phyloP scores from a whole-genome alignment of 345 rosid species.

The Populus ilicifolia region DNA sequence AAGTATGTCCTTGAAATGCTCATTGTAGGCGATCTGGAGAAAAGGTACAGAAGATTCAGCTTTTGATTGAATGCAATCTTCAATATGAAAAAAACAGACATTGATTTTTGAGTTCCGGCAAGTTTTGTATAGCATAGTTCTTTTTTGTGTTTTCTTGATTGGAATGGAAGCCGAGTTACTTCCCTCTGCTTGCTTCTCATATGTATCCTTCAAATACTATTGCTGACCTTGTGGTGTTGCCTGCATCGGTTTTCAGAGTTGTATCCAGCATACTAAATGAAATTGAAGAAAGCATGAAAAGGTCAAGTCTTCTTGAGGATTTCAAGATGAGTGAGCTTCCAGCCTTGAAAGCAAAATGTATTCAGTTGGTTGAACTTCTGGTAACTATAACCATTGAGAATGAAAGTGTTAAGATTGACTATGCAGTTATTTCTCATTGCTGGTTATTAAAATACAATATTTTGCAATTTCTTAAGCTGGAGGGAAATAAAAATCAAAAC shows the following conservation, averaged over 20 bases:
- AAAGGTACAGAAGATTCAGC: constrained; percentile 43
- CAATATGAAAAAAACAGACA: not conserved
- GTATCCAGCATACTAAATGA: constrained; percentile 52
- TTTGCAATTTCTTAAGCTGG: constrained; percentile 33
- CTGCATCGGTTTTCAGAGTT: constrained; percentile 43
- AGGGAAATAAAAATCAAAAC: constrained; percentile 53
- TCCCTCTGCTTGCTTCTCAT: constrained; percentile 4
- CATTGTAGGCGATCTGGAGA: constrained; percentile 71
- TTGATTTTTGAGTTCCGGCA: not conserved
- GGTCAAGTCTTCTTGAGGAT: constrained; percentile 62
- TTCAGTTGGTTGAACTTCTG: constrained; percentile 71
- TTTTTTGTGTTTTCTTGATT: not conserved
- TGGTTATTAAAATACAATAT: too few relatives aligned
- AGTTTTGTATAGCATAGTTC: not conserved
- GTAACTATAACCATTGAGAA: constrained; percentile 41
- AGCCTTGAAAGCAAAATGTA: constrained; percentile 55
- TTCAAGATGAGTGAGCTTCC: constrained; percentile 73
- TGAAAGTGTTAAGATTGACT: constrained; percentile 2
- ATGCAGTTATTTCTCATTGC: constrained; percentile 1
- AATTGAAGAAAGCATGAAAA: constrained; percentile 67
- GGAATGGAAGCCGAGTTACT: constrained; percentile 3
- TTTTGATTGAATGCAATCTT: constrained; percentile 2
- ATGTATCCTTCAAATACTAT: constrained; percentile 12
- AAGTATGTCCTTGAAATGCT: constrained; percentile 81
- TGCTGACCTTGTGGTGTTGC: constrained; percentile 5